phyloP scores from a whole-genome alignment of 768 basidiomycete genomes.

The Boletus insuetus region DNA sequence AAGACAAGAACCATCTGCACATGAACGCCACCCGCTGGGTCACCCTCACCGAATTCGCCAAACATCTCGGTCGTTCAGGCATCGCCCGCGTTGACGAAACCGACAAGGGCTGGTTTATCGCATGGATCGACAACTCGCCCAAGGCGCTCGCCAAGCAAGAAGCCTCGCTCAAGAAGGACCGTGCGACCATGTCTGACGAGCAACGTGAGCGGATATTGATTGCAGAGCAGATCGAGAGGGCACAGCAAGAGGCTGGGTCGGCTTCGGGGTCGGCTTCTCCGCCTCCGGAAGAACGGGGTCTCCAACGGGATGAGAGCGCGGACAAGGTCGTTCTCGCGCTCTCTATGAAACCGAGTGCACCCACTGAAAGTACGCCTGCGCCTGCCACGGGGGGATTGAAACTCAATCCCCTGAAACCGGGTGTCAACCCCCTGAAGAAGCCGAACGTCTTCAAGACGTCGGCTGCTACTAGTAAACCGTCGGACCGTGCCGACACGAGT shows the following conservation, averaged over 20 bases:
- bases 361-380: constrained; percentile 28
- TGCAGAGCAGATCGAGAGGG: constrained; percentile 91
- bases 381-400: constrained; percentile 47
- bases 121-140: constrained; percentile 96
- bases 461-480: constrained; percentile 31
- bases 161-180: constrained; percentile 87
- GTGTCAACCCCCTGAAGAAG: constrained; percentile 64
- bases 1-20: constrained; percentile 90
- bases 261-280: constrained; percentile 33
- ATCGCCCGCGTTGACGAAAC: constrained; percentile 95
- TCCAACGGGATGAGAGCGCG: constrained; percentile 68
- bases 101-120: constrained; percentile 97
- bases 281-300: constrained; percentile 48
- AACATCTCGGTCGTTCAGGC: constrained; percentile 83
- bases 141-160: constrained; percentile 90
- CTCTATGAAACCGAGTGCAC: constrained; percentile 48
- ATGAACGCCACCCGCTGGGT: constrained; percentile 99
- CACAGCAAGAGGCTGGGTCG: constrained; percentile 46
- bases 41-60: constrained; percentile 92
- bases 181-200: constrained; percentile 89
- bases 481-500: constrained; percentile 27
- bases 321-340: constrained; percentile 79
- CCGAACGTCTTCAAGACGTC: constrained; percentile 70
- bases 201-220: constrained; percentile 88
- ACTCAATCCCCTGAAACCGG: constrained; percentile 46